Conservation (phyloP, 116 monocot species). For the Trichopus zeylanicus region DNA sequence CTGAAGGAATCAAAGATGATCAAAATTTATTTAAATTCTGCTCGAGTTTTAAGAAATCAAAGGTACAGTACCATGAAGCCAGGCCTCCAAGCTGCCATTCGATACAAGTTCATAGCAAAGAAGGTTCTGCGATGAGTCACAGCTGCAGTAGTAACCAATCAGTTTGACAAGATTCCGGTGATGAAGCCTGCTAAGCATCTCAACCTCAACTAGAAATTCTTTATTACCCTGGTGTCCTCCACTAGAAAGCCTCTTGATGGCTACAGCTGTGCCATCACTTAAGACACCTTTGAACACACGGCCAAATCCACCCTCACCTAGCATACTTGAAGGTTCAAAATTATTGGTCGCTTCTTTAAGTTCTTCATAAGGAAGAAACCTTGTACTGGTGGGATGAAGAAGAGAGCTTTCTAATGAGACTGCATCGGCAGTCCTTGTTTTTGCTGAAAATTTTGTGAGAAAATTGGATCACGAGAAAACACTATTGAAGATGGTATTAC, state of each 20-base stretch:
- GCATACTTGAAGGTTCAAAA: conserved; percentile 63
- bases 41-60: not conserved
- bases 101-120: conserved; percentile 96
- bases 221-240: conserved; percentile 95
- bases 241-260: conserved; percentile 86
- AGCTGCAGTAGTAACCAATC: conserved; percentile 76
- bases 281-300: conserved; percentile 86
- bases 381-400: conserved; percentile 64
- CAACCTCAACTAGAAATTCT: conserved; percentile 96
- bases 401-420: conserved; percentile 56
- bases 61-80: conserved; percentile 81
- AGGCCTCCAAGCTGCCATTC: conserved; percentile 95
- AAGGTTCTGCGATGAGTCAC: conserved; percentile 70
- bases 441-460: conserved; percentile 76
- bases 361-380: conserved; percentile 87
- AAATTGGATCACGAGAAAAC: too few relatives aligned
- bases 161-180: conserved; percentile 98
- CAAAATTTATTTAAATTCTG: not conserved
- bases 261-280: conserved; percentile 84
- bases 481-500: too few relatives aligned
- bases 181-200: conserved; percentile 95
- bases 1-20: conserved; percentile 17
- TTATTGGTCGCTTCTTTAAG: conserved; percentile 93
- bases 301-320: conserved; percentile 97
- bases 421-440: conserved; percentile 29